A percentile compares a stretch with the other conserved stretches of the same genome.
Conservation (phyloP, 352 stramenopile genomes). For the Plasmopara muralis region DNA sequence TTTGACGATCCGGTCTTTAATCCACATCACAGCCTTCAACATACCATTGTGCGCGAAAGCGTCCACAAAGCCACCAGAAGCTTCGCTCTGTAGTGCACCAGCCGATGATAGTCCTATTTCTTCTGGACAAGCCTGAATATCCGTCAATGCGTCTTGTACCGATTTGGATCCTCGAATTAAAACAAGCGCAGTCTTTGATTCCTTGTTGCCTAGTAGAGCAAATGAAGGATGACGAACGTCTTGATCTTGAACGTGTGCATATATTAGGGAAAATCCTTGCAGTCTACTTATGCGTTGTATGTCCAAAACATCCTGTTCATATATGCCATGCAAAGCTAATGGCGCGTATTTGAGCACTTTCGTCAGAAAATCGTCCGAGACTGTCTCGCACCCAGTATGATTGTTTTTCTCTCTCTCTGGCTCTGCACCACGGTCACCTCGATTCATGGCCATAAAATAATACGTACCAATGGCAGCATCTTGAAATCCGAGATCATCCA, state of each 20-base stretch:
- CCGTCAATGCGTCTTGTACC: constrained; percentile 77
- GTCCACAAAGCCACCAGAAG: constrained; percentile 69
- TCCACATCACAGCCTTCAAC: constrained; percentile 82
- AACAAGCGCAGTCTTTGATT: constrained; percentile 72
- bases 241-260: constrained; percentile 75
- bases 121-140: constrained; percentile 78
- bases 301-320: constrained; percentile 76
- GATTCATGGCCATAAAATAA: constrained; percentile 88
- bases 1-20: constrained; percentile 75
- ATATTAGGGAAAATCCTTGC: constrained; percentile 75
- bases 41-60: constrained; percentile 85
- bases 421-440: constrained; percentile 64
- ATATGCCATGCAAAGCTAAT: constrained; percentile 75
- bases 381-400: constrained; percentile 45
- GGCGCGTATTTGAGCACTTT: constrained; percentile 72
- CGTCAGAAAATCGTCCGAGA: constrained; percentile 65
- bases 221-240: constrained; percentile 79
- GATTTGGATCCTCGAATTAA: constrained; percentile 82
- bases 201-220: constrained; percentile 65
- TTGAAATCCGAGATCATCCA: constrained; percentile 78
- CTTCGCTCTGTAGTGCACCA: constrained; percentile 31
- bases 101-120: constrained; percentile 52
- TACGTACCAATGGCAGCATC: constrained; percentile 81
- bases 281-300: constrained; percentile 79
- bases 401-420: constrained; percentile 54